Evolutionary conservation across 108 stramenopile species (phyloP).

Genomic region (Skeletonema grethae): DNA sequence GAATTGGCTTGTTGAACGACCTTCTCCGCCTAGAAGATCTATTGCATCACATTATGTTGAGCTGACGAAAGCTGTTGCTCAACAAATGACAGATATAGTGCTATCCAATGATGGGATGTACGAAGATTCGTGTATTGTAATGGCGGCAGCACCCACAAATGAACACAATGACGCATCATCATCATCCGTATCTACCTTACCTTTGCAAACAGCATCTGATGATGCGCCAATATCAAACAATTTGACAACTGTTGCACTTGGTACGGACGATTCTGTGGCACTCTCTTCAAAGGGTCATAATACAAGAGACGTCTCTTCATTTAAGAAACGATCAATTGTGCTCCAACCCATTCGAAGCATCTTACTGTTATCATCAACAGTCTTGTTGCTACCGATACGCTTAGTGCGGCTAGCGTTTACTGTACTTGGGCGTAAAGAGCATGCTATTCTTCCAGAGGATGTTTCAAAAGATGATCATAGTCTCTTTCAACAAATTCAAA

Average conservation of each 20-base stretch:
- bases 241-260: constrained; percentile 28
- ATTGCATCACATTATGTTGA: constrained; percentile 59
- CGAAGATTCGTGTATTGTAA: constrained; percentile 61
- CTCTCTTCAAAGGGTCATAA: constrained; percentile 33
- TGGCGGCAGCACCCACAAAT: constrained; percentile 49
- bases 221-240: not conserved
- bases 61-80: constrained; percentile 57
- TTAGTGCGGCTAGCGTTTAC: constrained; percentile 61
- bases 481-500: constrained; percentile 31
- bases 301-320: constrained; percentile 15
- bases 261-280: constrained; percentile 33
- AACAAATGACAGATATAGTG: constrained; percentile 48
- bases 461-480: constrained; percentile 17
- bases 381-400: constrained; percentile 78
- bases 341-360: constrained; percentile 74
- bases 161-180: not conserved
- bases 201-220: not conserved
- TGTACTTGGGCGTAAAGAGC: constrained; percentile 30
- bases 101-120: constrained; percentile 77
- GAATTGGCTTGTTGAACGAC: constrained; percentile 62
- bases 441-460: constrained; percentile 14
- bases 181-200: not conserved
- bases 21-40: constrained; percentile 61
- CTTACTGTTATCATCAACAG: constrained; percentile 56
- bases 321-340: constrained; percentile 39